Conservation (phyloP, 116 monocot genomes). For the Posidonia oceanica region DNA sequence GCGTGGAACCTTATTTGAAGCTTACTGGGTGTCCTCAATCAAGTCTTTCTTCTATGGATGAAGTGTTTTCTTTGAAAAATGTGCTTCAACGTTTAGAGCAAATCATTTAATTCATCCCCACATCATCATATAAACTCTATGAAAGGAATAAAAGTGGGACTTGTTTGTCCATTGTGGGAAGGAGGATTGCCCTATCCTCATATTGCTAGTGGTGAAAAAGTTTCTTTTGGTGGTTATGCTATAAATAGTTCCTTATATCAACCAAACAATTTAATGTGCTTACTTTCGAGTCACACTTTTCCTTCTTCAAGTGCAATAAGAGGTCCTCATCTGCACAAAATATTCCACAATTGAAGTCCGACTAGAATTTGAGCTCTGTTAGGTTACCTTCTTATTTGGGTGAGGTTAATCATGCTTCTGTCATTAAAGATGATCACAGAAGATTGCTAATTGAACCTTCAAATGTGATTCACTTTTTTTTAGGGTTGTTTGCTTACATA, state of each 20-base stretch:
- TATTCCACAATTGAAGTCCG: slow-evolving; percentile 42
- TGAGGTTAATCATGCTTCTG: slow-evolving; percentile 19
- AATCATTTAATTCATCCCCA: slow-evolving; percentile 27
- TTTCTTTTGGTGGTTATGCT: slow-evolving; percentile 19
- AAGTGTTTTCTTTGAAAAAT: slow-evolving; percentile 74
- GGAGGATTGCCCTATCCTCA: slow-evolving; percentile 33
- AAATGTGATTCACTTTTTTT: slow-evolving; percentile 2
- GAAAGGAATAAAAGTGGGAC: slow-evolving; percentile 32
- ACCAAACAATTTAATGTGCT: slow-evolving; percentile 29
- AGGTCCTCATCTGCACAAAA: slow-evolving; percentile 25
- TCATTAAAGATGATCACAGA: slow-evolving; percentile 27
- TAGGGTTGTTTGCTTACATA: no score
- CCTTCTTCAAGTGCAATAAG: slow-evolving; percentile 34
- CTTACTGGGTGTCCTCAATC: slow-evolving; percentile 31
- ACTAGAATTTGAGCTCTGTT: slow-evolving; percentile 42
- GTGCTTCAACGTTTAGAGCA: slow-evolving; percentile 16
- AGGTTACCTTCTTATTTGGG: slow-evolving; percentile 26
- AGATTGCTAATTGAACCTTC: slow-evolving; percentile 22
- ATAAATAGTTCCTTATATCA: slow-evolving; percentile 23
- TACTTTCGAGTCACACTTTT: slow-evolving; percentile 19
- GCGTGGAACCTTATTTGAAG: slow-evolving; percentile 27
- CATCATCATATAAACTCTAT: slow-evolving; percentile 19
- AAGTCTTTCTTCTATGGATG: slow-evolving; percentile 84
- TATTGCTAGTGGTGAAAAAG: slow-evolving; percentile 15
- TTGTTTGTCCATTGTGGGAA: slow-evolving; percentile 32